Percentiles rank a stretch among this genome's conserved stretches.
Evolutionary conservation across 2,329 filamentous ascomycete genomes (phyloP).

Genomic region (Trichocomaceae sp.): DNA sequence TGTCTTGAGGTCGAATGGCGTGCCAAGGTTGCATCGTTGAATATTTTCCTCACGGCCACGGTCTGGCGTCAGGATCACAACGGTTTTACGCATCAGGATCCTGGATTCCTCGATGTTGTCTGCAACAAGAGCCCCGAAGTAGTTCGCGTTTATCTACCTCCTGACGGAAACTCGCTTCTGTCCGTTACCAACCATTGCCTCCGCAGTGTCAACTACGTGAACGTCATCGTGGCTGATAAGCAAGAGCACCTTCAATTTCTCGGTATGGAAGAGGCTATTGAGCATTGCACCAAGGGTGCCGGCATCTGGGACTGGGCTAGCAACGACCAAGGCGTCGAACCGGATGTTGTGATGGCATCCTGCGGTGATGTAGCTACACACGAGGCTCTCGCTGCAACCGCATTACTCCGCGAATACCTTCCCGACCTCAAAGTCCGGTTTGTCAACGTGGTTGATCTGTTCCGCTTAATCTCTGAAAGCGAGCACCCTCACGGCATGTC

Average conservation of each 20-base stretch:
- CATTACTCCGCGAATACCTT: slow-evolving; percentile 63
- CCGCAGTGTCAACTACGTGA: slow-evolving; percentile 68
- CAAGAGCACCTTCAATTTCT: slow-evolving; percentile 71
- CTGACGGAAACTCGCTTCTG: slow-evolving; percentile 71
- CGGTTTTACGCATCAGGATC: slow-evolving; percentile 75
- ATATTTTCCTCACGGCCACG: slow-evolving; percentile 70
- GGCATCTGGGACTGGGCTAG: slow-evolving; percentile 73
- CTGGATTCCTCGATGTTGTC: slow-evolving; percentile 71
- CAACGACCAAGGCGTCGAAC: slow-evolving; percentile 61
- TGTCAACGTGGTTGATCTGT: slow-evolving; percentile 74
- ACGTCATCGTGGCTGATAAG: slow-evolving; percentile 73
- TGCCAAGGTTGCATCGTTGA: slow-evolving; percentile 64
- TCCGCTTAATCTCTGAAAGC: slow-evolving; percentile 64
- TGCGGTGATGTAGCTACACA: slow-evolving; percentile 70
- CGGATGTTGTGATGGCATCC: slow-evolving; percentile 68
- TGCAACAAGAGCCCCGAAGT: slow-evolving; percentile 75
- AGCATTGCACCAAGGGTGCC: slow-evolving; percentile 71
- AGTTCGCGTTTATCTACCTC: slow-evolving; percentile 72
- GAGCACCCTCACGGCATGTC: slow-evolving; percentile 69
- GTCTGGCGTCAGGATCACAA: slow-evolving; percentile 82
- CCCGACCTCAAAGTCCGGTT: slow-evolving; percentile 69
- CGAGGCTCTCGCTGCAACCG: slow-evolving; percentile 67
- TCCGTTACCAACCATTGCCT: slow-evolving; percentile 72
- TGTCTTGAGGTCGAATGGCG: slow-evolving; percentile 74
- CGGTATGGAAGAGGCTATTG: slow-evolving; percentile 63